Conservation (phyloP, 768 basidiomycete genomes). For the Suillus cothurnatus region DNA sequence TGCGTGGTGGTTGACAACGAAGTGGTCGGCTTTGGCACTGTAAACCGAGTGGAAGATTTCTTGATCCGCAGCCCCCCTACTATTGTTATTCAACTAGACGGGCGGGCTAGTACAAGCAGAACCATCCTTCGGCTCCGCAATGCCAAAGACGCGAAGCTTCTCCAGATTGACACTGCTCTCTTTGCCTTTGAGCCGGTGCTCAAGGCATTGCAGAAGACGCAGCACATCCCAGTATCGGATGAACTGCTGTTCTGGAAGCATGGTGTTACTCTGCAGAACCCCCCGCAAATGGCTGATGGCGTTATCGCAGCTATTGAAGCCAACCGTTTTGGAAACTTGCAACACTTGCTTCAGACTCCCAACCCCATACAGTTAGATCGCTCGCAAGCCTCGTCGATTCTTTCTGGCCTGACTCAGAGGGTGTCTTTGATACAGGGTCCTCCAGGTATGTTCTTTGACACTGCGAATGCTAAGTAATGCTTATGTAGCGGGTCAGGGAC, state of each 20-base stretch:
- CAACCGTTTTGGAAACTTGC: slow-evolving; percentile 41
- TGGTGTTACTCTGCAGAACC: slow-evolving; percentile 10
- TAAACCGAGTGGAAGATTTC: slow-evolving; percentile 53
- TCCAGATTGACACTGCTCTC: slow-evolving; percentile 59
- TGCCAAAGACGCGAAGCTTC: slow-evolving; percentile 38
- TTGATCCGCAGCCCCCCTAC: slow-evolving; percentile 45
- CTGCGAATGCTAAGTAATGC: background rate
- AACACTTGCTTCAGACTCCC: slow-evolving; percentile 33
- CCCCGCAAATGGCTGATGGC: background rate
- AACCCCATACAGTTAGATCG: slow-evolving; percentile 47
- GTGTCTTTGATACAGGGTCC: slow-evolving; percentile 66
- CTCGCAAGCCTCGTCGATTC: slow-evolving; percentile 44
- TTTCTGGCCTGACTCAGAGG: slow-evolving; percentile 51
- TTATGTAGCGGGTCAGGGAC: slow-evolving; percentile 43
- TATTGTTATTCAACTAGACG: slow-evolving; percentile 53
- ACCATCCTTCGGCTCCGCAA: slow-evolving; percentile 40
- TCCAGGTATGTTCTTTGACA: slow-evolving; percentile 46
- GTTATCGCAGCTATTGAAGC: slow-evolving; percentile 29
- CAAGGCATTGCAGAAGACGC: slow-evolving; percentile 48
- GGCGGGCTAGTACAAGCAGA: slow-evolving; percentile 36
- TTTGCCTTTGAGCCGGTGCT: slow-evolving; percentile 63
- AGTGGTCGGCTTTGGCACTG: slow-evolving; percentile 51
- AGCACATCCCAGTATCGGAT: slow-evolving; percentile 41
- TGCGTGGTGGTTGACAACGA: slow-evolving; percentile 49
- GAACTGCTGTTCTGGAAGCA: slow-evolving; percentile 55